phyloP scores from a whole-genome alignment of 352 stramenopile species.

The Hyaloperonospora brassicae region DNA sequence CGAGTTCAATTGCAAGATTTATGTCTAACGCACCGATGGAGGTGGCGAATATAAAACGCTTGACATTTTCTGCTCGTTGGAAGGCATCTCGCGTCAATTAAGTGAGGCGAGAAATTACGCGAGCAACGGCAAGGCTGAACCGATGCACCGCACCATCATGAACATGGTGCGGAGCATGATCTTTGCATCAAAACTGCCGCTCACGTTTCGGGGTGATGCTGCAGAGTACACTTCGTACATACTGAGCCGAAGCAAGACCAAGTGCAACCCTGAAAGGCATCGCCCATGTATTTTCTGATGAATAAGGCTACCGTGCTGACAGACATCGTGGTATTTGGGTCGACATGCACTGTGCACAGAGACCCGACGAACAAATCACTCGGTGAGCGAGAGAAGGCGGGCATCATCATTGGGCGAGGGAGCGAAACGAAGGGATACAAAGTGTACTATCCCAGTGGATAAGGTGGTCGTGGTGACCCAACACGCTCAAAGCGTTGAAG shows the following conservation, averaged over 20 bases:
- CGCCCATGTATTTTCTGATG: conserved; percentile 2
- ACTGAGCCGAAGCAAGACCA: background rate
- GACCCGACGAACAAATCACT: conserved; percentile 5
- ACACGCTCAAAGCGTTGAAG: background rate
- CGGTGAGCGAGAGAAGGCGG: background rate
- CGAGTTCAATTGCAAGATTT: too few relatives aligned
- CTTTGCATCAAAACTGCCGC: background rate
- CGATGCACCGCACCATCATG: background rate
- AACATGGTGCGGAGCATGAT: background rate
- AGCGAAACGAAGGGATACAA: conserved; percentile 14
- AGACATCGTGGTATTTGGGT: conserved; percentile 13
- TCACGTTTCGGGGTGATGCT: background rate
- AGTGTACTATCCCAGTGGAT: conserved; percentile 12
- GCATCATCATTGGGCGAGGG: conserved; percentile 7
- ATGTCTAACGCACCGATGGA: too few relatives aligned
- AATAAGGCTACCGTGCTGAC: background rate
- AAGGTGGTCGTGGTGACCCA: conserved; percentile 8
- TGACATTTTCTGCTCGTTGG: too few relatives aligned
- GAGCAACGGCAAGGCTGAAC: background rate
- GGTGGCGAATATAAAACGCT: too few relatives aligned
- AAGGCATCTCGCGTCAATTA: too few relatives aligned
- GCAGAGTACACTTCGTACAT: background rate
- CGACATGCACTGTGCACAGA: conserved; percentile 6
- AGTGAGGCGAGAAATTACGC: background rate
- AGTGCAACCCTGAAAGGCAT: background rate